Evolutionary conservation across 139 green algal species (phyloP).

Genomic region (Gonium pectorale): DNA sequence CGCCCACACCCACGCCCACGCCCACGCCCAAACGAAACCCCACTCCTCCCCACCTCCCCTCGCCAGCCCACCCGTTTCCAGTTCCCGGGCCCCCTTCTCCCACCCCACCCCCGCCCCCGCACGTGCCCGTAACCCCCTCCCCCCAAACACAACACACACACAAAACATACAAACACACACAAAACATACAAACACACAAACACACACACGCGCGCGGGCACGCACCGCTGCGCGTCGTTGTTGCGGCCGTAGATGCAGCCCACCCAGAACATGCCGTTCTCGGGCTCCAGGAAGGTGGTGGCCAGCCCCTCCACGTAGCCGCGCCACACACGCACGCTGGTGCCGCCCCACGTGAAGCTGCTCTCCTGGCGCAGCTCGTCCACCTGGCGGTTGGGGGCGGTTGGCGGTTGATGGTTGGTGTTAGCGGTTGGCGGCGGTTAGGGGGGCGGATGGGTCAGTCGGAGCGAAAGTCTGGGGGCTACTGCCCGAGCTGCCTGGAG

Average conservation of each 20-base stretch:
- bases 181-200: too few relatives aligned
- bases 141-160: too few relatives aligned
- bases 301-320: conserved; percentile 79
- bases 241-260: conserved; percentile 88
- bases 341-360: conserved; percentile 77
- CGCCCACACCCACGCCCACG: too few relatives aligned
- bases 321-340: conserved; percentile 68
- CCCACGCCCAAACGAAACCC: too few relatives aligned
- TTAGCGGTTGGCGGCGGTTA: too few relatives aligned
- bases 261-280: conserved; percentile 88
- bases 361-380: conserved; percentile 70
- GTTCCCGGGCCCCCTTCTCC: too few relatives aligned
- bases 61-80: background rate
- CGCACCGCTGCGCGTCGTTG: conserved; percentile 74
- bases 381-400: conserved; percentile 29
- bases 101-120: background rate
- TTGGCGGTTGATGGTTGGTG: background rate
- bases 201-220: too few relatives aligned
- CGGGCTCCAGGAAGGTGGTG: conserved; percentile 82
- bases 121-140: too few relatives aligned
- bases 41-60: background rate
- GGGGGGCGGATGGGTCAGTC: too few relatives aligned
- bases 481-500: too few relatives aligned
- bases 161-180: too few relatives aligned
- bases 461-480: too few relatives aligned